Evolutionary conservation across 2,329 filamentous ascomycete genomes (phyloP).

Genomic region (Pseudogymnoascus sp.): DNA sequence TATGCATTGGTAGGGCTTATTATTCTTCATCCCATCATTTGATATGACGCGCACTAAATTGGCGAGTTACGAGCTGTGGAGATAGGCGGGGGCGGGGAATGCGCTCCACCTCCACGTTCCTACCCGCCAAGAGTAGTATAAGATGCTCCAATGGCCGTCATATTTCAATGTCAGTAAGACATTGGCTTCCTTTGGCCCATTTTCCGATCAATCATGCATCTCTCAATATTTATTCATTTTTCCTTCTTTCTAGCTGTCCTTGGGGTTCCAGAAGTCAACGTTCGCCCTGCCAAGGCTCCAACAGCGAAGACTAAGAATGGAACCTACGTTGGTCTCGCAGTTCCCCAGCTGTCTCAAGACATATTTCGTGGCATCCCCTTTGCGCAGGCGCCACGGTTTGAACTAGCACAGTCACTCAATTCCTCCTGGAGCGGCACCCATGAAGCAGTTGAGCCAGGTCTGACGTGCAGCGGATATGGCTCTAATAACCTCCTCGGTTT

Average conservation of each 20-base stretch:
- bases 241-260: not conserved
- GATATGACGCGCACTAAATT: not conserved
- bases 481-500: constrained; percentile 8
- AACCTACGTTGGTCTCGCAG: not conserved
- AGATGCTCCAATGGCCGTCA: not conserved
- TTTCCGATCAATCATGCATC: not conserved
- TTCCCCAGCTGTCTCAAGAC: constrained; percentile 12
- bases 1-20: not conserved
- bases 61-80: not conserved
- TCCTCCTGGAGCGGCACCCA: constrained; percentile 4
- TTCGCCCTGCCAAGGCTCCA: not conserved
- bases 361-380: constrained; percentile 13
- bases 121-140: not conserved
- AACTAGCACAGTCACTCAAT: constrained; percentile 9
- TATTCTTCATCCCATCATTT: not conserved
- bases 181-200: not conserved
- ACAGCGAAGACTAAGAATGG: not conserved
- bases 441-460: not conserved
- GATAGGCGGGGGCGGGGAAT: not conserved
- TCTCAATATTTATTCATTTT: not conserved
- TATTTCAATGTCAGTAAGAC: not conserved
- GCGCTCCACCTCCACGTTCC: not conserved
- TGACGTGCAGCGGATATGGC: not conserved
- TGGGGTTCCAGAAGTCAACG: not conserved
- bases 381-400: constrained; percentile 11